These are phyloP conservation scores for Pueraria montana DNA, from an alignment of 306 rosid species.

Conservation along the genomic window DNA sequence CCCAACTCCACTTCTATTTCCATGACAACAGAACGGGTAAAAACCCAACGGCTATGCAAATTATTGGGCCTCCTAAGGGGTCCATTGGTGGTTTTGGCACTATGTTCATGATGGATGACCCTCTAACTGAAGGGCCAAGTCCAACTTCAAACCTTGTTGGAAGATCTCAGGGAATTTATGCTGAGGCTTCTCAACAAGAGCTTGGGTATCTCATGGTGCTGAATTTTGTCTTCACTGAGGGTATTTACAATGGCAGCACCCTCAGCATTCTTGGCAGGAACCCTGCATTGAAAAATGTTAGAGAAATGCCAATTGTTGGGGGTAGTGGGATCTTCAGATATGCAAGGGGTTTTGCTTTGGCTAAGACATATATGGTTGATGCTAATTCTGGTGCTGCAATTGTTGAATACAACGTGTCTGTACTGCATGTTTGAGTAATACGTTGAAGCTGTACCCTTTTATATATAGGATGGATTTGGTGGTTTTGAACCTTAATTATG, in stretches of 20 bases:
- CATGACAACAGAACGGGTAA: constrained; percentile 53
- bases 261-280: constrained; percentile 58
- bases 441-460: no score
- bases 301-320: constrained; percentile 60
- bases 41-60: constrained; percentile 21
- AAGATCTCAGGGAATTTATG: constrained; percentile 58
- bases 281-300: constrained; percentile 4
- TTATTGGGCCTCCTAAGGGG: constrained; percentile 38
- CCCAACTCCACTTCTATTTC: constrained; percentile 53
- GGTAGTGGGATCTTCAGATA: constrained; percentile 52
- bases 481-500: no score
- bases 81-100: constrained; percentile 42
- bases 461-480: no score
- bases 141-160: constrained; percentile 50
- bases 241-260: constrained; percentile 49
- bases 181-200: constrained; percentile 56
- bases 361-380: constrained; percentile 25
- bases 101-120: constrained; percentile 45
- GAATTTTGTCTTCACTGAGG: constrained; percentile 51
- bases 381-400: constrained; percentile 48
- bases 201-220: constrained; percentile 48
- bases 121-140: constrained; percentile 47
- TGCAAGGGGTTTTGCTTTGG: constrained; percentile 57
- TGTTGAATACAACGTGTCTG: constrained; percentile 51
- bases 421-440: not conserved